These are phyloP conservation scores for Cutaneotrichosporon cutaneum DNA, from an alignment of 1,284 basidiomycete genomes.

Conservation along the genomic window DNA sequence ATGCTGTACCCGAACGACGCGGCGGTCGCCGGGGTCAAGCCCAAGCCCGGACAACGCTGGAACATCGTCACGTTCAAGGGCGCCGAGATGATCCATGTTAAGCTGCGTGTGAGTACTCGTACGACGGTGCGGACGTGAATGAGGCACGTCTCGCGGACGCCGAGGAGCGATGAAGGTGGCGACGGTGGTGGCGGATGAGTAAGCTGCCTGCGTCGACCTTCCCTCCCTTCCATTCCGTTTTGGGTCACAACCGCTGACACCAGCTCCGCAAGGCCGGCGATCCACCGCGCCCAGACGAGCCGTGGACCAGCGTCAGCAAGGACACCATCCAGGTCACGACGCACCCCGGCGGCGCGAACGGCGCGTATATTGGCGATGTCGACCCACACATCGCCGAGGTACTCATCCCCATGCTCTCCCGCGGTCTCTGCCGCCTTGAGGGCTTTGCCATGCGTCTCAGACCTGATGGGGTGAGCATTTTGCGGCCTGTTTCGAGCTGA, in stretches of 20 bases:
- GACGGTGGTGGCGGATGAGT: background rate
- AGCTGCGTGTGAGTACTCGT: slow-evolving; percentile 57
- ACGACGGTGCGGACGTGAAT: background rate
- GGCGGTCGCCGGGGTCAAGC: slow-evolving; percentile 56
- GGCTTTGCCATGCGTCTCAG: slow-evolving; percentile 57
- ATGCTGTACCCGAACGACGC: slow-evolving; percentile 82
- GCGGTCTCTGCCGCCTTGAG: slow-evolving; percentile 79
- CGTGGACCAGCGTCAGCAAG: slow-evolving; percentile 57
- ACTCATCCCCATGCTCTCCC: slow-evolving; percentile 74
- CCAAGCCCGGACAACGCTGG: slow-evolving; percentile 30
- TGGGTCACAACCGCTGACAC: slow-evolving; percentile 11
- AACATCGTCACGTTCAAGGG: slow-evolving; percentile 47
- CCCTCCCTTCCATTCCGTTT: background rate
- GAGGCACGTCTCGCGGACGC: background rate
- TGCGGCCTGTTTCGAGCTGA: slow-evolving; percentile 3
- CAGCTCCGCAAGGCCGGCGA: slow-evolving; percentile 37
- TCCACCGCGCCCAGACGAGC: slow-evolving; percentile 59
- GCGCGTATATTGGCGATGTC: slow-evolving; percentile 70
- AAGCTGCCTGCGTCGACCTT: background rate
- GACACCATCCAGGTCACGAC: slow-evolving; percentile 73
- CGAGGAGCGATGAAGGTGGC: background rate
- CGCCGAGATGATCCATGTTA: slow-evolving; percentile 72
- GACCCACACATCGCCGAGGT: slow-evolving; percentile 75
- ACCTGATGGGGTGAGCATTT: slow-evolving; percentile 46
- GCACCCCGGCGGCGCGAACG: slow-evolving; percentile 49